Evolutionary conservation across 257 asterid species (phyloP), one percentile per base, ranked within the genome.

Genomic region (Avicennia marina): DNA sequence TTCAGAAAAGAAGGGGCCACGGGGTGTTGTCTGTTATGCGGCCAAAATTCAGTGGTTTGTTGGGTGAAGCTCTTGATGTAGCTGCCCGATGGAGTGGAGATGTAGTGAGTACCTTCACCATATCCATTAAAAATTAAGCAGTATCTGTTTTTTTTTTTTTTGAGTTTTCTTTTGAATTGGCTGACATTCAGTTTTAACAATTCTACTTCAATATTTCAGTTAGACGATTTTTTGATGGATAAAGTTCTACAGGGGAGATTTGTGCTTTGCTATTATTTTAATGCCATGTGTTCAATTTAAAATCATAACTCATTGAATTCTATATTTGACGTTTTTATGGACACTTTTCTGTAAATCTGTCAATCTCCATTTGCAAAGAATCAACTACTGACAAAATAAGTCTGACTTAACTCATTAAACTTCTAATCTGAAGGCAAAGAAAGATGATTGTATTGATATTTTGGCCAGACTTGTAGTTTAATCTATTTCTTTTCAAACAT

Each of bases 51-150:
- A 93, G 98, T 60, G 98, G 98, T 70, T 87, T 87, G 50, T 66
- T 93, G 80, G 98, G 98, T 47, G 98, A 93, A 73, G 97, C 97
- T 77, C 73, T 93, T 42, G 98, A 93, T 81, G 95, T 93, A 69
- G 95, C 97, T 71, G 98, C 89, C 67, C 78, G 95, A 78, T 93
- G 98, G 98, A 93, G 95, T 60, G 98, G 98, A 59, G 98, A 93
- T 73, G 98, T 93, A 75, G 98, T 93, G 48, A 75, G 97, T 84
- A 62, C 69, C 66, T 44, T 64, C 41, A 24, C 56, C 36, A 16
- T 36, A 50, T 45, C 31, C 57, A 43, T 57, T 63, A 57, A 60
- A 18, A 43, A 56, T 63, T 47, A 42, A 15, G 58, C 56, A 41
- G 47, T 53, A 26, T 57, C 33, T 56, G 34, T 39, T 42, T 52